These are phyloP conservation scores for Scheffersomyces segobiensis DNA, from an alignment of 1,139 yeast species.

Conservation along the genomic window DNA sequence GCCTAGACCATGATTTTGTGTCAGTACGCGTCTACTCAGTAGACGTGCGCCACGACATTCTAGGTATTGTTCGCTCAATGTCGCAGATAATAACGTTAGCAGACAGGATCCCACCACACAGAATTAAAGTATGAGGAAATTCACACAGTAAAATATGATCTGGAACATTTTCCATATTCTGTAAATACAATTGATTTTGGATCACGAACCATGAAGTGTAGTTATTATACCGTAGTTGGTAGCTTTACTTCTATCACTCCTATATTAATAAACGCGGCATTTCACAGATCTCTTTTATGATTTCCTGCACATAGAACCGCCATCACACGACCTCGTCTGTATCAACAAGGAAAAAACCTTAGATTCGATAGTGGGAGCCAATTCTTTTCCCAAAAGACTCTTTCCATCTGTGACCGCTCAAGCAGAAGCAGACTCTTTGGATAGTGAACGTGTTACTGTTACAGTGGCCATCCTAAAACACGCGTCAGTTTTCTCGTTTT, in stretches of 20 bases:
- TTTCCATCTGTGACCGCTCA: neutral
- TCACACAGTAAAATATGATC: neutral
- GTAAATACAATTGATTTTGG: neutral
- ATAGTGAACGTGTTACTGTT: neutral
- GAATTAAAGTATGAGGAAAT: neutral
- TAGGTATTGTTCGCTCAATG: neutral
- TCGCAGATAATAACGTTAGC: neutral
- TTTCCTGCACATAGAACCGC: neutral
- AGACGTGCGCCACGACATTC: neutral
- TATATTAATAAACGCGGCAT: neutral
- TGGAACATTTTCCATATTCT: too few relatives aligned
- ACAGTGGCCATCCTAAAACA: neutral
- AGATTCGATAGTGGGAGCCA: neutral
- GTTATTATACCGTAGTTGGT: too few relatives aligned
- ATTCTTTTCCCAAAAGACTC: neutral
- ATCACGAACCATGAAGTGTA: neutral
- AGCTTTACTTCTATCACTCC: too few relatives aligned
- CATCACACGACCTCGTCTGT: neutral
- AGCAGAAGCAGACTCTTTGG: neutral
- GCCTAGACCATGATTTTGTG: neutral
- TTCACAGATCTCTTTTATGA: neutral
- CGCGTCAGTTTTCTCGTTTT: neutral
- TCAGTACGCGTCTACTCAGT: neutral
- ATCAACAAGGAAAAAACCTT: neutral
- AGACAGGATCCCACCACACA: neutral